A percentile compares a stretch with the other conserved stretches of the same genome.
Evolutionary conservation across 1,284 basidiomycete genomes (phyloP).

Genomic region (Exobasidium cylindrosporum): DNA sequence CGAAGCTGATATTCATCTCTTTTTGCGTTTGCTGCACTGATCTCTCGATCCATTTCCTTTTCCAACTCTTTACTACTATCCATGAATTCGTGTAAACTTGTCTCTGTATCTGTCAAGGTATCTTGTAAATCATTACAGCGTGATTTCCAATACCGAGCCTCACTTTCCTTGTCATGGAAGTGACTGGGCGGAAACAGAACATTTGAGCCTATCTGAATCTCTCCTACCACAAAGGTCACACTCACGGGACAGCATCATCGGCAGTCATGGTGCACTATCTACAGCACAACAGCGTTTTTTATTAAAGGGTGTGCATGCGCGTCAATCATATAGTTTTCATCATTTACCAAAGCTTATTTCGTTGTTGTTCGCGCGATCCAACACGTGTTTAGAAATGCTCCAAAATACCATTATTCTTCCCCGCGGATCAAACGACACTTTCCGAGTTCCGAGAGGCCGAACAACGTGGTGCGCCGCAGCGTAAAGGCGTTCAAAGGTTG

Average conservation of each 20-base stretch:
- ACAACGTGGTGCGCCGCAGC: not conserved
- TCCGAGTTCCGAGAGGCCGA: not conserved
- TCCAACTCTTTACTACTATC: conserved; percentile 51
- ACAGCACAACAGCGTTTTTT: too few species aligned
- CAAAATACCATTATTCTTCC: too few species aligned
- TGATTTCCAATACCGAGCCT: conserved; percentile 44
- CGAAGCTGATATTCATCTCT: conserved; percentile 32
- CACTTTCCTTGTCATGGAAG: conserved; percentile 41
- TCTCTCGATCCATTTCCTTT: conserved; percentile 49
- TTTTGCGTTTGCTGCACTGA: conserved; percentile 30
- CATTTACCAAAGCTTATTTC: too few species aligned
- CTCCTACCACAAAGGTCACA: not conserved
- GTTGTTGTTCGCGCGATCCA: too few species aligned
- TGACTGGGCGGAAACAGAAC: conserved; percentile 14
- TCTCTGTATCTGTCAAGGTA: conserved; percentile 43
- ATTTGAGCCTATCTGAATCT: not conserved
- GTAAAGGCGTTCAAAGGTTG: too few species aligned
- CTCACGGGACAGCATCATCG: conserved; percentile 15
- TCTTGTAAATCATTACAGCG: conserved; percentile 45
- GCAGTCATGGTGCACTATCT: conserved; percentile 7
- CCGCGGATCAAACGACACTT: too few species aligned
- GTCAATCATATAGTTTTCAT: too few species aligned
- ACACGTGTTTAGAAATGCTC: too few species aligned
- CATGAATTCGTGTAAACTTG: conserved; percentile 47
- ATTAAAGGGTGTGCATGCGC: too few species aligned